Percentiles rank a stretch among this genome's conserved stretches.
Evolutionary conservation across 345 rosid species (phyloP).

Genomic region (Gynandropsis gynandra): DNA sequence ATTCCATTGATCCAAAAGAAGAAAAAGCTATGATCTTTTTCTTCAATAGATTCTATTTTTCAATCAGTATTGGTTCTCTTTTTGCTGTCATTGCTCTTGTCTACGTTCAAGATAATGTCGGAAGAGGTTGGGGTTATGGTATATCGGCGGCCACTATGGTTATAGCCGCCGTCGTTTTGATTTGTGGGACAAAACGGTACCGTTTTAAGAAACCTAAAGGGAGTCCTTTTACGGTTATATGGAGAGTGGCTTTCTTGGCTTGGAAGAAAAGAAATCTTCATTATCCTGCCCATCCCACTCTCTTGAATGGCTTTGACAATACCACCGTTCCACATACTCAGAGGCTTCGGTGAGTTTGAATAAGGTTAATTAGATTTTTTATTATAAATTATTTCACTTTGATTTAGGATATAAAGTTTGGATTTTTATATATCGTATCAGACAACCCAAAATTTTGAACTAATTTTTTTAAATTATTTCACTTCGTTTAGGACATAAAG

Average conservation of each 20-base stretch:
- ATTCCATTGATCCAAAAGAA: conserved; percentile 64
- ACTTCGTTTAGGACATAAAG: too few relatives aligned
- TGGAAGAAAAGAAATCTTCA: conserved; percentile 58
- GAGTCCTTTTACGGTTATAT: conserved; percentile 74
- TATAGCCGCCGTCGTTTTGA: conserved; percentile 48
- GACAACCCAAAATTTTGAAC: too few relatives aligned
- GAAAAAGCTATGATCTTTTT: conserved; percentile 69
- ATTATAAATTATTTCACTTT: too few relatives aligned
- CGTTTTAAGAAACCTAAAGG: conserved; percentile 73
- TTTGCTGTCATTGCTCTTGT: conserved; percentile 69
- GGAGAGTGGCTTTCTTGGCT: conserved; percentile 69
- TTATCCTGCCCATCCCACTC: conserved; percentile 50
- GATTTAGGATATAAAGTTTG: too few relatives aligned
- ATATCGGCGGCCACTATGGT: conserved; percentile 78
- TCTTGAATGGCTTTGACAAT: conserved; percentile 48
- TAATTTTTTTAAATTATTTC: too few relatives aligned
- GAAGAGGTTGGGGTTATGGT: conserved; percentile 94
- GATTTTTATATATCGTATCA: too few relatives aligned
- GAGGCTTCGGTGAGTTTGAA: conserved; percentile 43
- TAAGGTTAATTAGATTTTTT: too few relatives aligned
- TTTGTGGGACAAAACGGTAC: conserved; percentile 53
- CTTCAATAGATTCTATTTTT: conserved; percentile 68
- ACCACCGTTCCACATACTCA: conserved; percentile 51
- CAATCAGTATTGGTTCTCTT: conserved; percentile 72
- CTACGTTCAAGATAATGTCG: conserved; percentile 79